Base-by-base conservation (phyloP, 495 filamentous ascomycete species). In the Penicilliopsis zonata region DNA sequence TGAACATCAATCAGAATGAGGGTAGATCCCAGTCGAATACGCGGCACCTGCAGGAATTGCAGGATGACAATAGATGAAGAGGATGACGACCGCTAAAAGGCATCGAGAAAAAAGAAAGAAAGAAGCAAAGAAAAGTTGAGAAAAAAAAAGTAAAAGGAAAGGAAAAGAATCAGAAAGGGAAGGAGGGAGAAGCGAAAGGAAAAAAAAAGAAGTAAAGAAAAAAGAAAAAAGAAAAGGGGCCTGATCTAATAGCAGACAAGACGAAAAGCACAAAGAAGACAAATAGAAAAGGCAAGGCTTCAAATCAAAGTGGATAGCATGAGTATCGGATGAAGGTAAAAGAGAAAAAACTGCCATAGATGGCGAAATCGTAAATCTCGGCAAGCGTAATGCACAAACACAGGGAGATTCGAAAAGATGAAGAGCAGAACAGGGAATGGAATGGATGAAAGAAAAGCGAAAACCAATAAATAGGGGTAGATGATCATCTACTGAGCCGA, bases 401-500 rank as follows among this genome's bases (percentile, higher is more conserved):
- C 33, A 37, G 20, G 18, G 10, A 22, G 30, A 5, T 33, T 29
- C 14, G 21, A 7, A 37, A 9, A 23, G 18, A 35, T 28, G 32
- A 30, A 31, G 30, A 13, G 36, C 38, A 31, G 13, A 34, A 27
- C 41, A 25, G 39, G 29, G 4, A 15, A 15, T 37, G 5, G 13
- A 28, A 13, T 8, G 21, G n/a, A 7, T 31, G 28, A 27, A 20
- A 14, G 15, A 33, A 28, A 24, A 14, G 25, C 24, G 18, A 39
- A 40, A 17, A 23, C 29, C 33, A 28, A 44, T 23, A 40, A 39
- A 35, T 19, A 27, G 31, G 24, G 18, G 13, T 24, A 37, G 18
- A 26, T 15, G 25, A 35, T 19, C 20, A 15, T 30, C 59, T 46
- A 79, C 49, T 81, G 70, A 10, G 67, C 49, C 37, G 78, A 73